Base-by-base conservation (phyloP, 108 stramenopile species). In the Nitzschia sp. region DNA sequence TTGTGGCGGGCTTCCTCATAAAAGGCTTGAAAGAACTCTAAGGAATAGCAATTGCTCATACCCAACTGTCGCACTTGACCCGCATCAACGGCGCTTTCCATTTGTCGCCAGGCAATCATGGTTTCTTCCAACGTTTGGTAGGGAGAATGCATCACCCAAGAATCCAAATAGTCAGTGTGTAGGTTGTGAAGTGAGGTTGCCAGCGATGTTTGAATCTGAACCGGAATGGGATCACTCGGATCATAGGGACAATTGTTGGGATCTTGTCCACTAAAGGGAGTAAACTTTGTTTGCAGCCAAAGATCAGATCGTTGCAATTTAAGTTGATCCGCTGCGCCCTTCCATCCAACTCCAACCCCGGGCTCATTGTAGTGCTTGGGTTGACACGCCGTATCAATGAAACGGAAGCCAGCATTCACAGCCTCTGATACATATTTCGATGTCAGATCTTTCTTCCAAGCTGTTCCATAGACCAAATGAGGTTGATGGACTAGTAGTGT, bases 311-410 rank as follows among this genome's bases (percentile, higher is more conserved):
- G 67, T 9, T 54, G 52, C 43, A 73, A 69, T 22, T 51, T 77
- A 77, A 67, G 81, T 58, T 75, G 75, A 20, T 60, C 43, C 10
- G 83, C 79, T 0, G 83, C 83, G 3, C 60, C 41, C 0, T 26
- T 78, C 77, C 65, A 86, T 10, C 91, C 91, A 24, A 78, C 53
- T 34, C 95, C 95, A 7, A 94, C 93, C 8, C 85, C 87, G 7
- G 77, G 63, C 70, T 96, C 95, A 56, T 90, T 75, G 70, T 77
- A 95, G 70, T 96, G 95, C 62, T 87, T 94, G 26, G 95, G 95
- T 68, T 96, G 95, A 65, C 93, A 94, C 11, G 95, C 95, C 21
- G 95, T 96, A 67, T 96, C 95, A 65, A 96, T 88, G 72, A 86
- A 91, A 9, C 93, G 84, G 59, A 96, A 96, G 42, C 95, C 95